Conservation (phyloP, 2,329 filamentous ascomycete genomes). For the Cyphellophora attinorum region DNA sequence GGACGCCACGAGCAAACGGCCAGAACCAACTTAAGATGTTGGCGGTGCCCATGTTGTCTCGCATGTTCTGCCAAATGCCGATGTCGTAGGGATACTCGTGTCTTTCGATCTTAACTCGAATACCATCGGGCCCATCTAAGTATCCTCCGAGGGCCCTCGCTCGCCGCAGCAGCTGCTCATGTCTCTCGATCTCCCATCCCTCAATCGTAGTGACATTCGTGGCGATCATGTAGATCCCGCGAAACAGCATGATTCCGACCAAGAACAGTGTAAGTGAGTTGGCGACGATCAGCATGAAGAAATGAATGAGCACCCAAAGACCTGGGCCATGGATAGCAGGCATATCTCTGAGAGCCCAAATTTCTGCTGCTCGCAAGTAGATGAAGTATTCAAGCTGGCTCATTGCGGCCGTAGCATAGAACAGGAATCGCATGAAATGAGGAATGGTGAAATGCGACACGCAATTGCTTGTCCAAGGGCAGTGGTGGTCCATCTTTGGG, state of each 20-base stretch:
- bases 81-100: conserved; percentile 61
- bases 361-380: conserved; percentile 37
- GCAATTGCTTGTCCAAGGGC: conserved; percentile 57
- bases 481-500: conserved; percentile 59
- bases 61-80: conserved; percentile 51
- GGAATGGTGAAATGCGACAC: conserved; percentile 57
- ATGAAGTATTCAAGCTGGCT: conserved; percentile 46
- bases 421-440: conserved; percentile 55
- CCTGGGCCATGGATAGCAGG: conserved; percentile 53
- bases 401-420: conserved; percentile 51
- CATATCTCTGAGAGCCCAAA: conserved; percentile 47
- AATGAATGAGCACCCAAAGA: conserved; percentile 40
- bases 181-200: conserved; percentile 48
- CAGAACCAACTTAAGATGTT: conserved; percentile 48
- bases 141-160: conserved; percentile 45
- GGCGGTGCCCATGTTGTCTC: conserved; percentile 43
- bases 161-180: conserved; percentile 35
- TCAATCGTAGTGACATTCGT: conserved; percentile 57
- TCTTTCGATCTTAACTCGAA: conserved; percentile 41
- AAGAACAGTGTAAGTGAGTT: conserved; percentile 51
- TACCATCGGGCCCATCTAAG: conserved; percentile 48
- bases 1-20: conserved; percentile 46
- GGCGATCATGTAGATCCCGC: conserved; percentile 45
- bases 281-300: conserved; percentile 44
- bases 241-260: conserved; percentile 43